Evolutionary conservation across 257 asterid species (phyloP).

Genomic region (Fraxinus excelsior): DNA sequence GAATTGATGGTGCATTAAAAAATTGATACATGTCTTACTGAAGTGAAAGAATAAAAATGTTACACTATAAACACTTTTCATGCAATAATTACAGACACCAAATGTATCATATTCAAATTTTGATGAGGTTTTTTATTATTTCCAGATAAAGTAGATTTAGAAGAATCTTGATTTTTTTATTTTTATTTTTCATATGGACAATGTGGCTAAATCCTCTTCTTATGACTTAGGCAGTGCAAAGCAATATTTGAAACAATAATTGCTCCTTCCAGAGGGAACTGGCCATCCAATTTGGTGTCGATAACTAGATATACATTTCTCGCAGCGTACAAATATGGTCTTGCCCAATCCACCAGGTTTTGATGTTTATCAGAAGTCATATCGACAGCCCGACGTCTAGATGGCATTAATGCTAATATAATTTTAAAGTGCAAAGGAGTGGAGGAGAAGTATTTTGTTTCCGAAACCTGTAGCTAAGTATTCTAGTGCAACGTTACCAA

Average conservation of each 20-base stretch:
- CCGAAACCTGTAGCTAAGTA: neutral
- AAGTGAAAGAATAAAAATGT: too few species aligned
- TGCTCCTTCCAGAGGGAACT: too few species aligned
- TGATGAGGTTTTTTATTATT: neutral
- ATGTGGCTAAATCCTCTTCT: slow-evolving; percentile 24
- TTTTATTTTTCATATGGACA: neutral
- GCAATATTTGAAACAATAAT: too few species aligned
- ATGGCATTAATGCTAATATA: slow-evolving; percentile 4
- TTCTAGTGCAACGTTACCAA: neutral
- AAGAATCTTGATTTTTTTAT: neutral
- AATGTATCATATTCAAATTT: neutral
- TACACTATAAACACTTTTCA: neutral
- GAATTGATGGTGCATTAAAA: too few species aligned
- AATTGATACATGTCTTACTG: too few species aligned
- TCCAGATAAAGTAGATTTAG: neutral
- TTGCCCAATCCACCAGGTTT: neutral
- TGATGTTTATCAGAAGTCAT: neutral
- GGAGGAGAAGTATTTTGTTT: neutral
- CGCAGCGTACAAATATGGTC: neutral
- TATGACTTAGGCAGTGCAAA: slow-evolving; percentile 16
- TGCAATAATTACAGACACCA: neutral
- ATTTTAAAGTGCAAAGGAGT: neutral
- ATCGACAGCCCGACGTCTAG: slow-evolving; percentile 29
- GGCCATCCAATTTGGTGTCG: too few species aligned
- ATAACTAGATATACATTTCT: neutral